phyloP scores from a whole-genome alignment of 257 asterid species.

The Prunella vulgaris region DNA sequence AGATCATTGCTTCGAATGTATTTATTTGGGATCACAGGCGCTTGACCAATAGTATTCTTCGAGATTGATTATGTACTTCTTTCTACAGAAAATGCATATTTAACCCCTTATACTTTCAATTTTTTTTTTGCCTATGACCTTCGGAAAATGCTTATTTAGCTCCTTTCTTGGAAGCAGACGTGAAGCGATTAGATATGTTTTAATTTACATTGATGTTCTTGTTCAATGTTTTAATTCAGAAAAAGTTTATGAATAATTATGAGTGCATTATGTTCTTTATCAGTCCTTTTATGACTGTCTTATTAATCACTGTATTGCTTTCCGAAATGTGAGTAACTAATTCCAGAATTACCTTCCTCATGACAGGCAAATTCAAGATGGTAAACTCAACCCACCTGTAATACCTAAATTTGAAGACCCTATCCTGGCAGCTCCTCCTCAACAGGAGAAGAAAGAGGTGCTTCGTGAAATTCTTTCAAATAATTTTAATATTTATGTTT shows the following conservation, averaged over 20 bases:
- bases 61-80: not conserved
- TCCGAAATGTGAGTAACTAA: slow-evolving; percentile 63
- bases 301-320: slow-evolving; percentile 4
- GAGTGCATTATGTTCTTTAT: not conserved
- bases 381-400: slow-evolving; percentile 79
- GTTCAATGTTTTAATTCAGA: not conserved
- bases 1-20: not conserved
- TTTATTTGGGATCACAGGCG: not conserved
- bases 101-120: no score
- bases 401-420: slow-evolving; percentile 93
- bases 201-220: not conserved
- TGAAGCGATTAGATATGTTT: not conserved
- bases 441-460: slow-evolving; percentile 82
- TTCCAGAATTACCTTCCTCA: slow-evolving; percentile 97
- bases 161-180: not conserved
- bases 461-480: not conserved
- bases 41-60: not conserved
- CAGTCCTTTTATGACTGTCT: not conserved
- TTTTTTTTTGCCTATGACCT: no score
- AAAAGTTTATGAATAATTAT: slow-evolving; percentile 1
- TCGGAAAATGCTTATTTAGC: no score
- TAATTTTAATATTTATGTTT: no score
- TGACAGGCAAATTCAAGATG: slow-evolving; percentile 93
- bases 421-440: slow-evolving; percentile 49
- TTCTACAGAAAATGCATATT: not conserved